phyloP scores from a whole-genome alignment of 2,329 filamentous ascomycete genomes.

The Penicillium glabrum region DNA sequence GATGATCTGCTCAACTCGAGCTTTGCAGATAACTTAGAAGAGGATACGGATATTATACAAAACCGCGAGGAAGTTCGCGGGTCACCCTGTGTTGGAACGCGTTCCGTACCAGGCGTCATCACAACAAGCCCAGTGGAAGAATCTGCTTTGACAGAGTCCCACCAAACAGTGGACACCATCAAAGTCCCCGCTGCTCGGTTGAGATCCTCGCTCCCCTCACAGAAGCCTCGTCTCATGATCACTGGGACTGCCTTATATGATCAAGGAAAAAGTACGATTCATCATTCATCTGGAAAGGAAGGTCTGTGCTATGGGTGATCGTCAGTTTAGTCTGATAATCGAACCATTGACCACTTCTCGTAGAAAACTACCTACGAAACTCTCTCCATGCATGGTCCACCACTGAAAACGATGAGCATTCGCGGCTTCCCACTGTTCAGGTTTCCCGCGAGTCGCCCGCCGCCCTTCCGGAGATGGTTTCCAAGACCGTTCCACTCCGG shows the following conservation, averaged over 20 bases:
- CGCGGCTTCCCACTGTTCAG: slow-evolving; percentile 6
- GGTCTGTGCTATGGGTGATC: slow-evolving; percentile 6
- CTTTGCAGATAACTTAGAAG: background rate
- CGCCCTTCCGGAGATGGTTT: slow-evolving; percentile 13
- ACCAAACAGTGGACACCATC: slow-evolving; percentile 10
- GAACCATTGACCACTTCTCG: background rate
- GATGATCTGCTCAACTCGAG: slow-evolving; percentile 1
- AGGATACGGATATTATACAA: background rate
- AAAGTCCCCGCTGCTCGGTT: slow-evolving; percentile 1
- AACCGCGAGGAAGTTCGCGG: background rate
- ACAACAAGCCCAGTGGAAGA: background rate
- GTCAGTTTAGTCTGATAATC: slow-evolving; percentile 1
- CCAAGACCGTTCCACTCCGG: slow-evolving; percentile 16
- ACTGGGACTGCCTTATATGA: background rate
- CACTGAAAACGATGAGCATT: slow-evolving; percentile 5
- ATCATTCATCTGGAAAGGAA: background rate
- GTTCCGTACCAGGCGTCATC: background rate
- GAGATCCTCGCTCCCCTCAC: background rate
- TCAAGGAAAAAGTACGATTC: background rate
- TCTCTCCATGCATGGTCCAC: background rate
- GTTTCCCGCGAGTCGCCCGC: slow-evolving; percentile 12
- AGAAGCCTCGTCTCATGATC: background rate
- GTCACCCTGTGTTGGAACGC: background rate
- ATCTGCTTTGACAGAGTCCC: slow-evolving; percentile 7
- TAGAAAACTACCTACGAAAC: slow-evolving; percentile 6